These are phyloP conservation scores for Cryptosporidium ubiquitum DNA, from an alignment of 169 alveolate species.

Conservation along the genomic window DNA sequence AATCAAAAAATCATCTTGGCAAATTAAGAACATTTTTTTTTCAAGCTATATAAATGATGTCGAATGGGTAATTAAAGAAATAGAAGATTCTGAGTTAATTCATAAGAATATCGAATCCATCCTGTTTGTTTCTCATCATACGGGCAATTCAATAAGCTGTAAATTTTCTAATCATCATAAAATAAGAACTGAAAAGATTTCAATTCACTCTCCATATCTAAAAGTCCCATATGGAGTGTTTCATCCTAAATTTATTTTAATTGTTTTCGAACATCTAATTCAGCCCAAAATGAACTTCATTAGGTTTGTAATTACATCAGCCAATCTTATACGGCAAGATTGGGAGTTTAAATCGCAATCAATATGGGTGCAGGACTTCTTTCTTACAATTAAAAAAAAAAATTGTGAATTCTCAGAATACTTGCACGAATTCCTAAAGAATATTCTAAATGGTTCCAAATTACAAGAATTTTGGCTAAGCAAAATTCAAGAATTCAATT, in stretches of 20 bases:
- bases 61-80: constrained; percentile 49
- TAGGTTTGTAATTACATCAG: constrained; percentile 61
- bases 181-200: background rate
- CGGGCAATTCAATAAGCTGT: background rate
- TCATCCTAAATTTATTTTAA: constrained; percentile 57
- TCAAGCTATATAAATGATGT: constrained; percentile 39
- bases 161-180: background rate
- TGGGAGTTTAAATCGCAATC: constrained; percentile 51
- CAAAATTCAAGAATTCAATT: constrained; percentile 9
- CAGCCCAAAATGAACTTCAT: constrained; percentile 7
- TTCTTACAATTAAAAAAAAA: background rate
- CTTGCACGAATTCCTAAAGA: constrained; percentile 6
- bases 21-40: constrained; percentile 16
- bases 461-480: constrained; percentile 7
- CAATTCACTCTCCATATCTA: constrained; percentile 1
- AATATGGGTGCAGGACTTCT: constrained; percentile 67
- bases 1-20: background rate
- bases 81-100: background rate
- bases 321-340: constrained; percentile 31
- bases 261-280: constrained; percentile 6
- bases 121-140: background rate
- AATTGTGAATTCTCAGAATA: constrained; percentile 36
- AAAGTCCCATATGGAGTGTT: constrained; percentile 58
- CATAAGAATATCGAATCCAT: background rate
- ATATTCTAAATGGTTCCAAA: background rate